Evolutionary conservation across 2,329 filamentous ascomycete species (phyloP), one percentile per base, ranked within the genome.

Genomic region (Fonsecaea pugnacius): DNA sequence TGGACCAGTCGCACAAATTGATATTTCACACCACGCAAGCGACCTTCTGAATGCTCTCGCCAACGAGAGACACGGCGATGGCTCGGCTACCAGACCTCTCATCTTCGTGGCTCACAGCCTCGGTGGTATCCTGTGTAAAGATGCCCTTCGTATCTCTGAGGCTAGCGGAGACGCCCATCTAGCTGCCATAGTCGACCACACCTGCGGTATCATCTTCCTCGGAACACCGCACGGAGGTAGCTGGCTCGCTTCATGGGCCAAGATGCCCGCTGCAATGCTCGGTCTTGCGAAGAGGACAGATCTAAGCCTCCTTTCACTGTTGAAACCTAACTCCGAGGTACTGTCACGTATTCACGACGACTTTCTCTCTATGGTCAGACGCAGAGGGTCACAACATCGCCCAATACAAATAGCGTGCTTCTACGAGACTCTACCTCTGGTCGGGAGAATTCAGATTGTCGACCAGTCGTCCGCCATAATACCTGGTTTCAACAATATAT

Each of bases 401-500:
- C 12, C 55, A 14, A 21, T 58, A 16, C 24, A 58, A 27, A 16
- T 58, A 7, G 38, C 55, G 24, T 58, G 55, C 27, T 40, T 40
- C 12, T 40, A 40, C 16, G 36, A 40, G 14, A 35, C 33, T n/a
- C 16, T 40, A 40, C 36, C 36, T 16, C 36, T 40, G 5, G 36
- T 40, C 36, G 36, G 36, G 36, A 40, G 36, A 40, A 40, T 16
- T 6, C 36, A 40, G 12, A 40, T 40, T 16, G 55, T 58, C 18
- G 55, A 58, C 9, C 33, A 30, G 36, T 14, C 18, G n/a, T 58
- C 55, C 21, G 55, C 55, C 24, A 58, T 36, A 4, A 40, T 58
- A 24, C 55, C 55, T 24, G 55, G 55, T n/a, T 58, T 40, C 14
- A 58, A 58, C 12, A 43, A 38, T n/a, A 58, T 58, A 38, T 58